phyloP scores from a whole-genome alignment of 2,329 filamentous ascomycete species.

The Colletotrichum falcatum region DNA sequence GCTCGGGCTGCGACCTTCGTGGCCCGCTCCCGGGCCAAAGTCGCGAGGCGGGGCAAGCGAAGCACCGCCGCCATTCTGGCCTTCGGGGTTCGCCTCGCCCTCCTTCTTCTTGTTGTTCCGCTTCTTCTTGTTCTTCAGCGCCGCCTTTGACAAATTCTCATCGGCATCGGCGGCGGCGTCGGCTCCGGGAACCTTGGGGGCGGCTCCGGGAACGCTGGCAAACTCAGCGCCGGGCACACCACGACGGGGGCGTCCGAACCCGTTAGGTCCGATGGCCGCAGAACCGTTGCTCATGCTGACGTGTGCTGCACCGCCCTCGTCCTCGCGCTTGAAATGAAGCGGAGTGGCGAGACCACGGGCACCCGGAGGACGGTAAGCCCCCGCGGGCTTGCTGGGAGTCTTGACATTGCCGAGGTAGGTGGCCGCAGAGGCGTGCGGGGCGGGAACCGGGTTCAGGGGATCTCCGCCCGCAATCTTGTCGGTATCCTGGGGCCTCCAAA shows the following conservation, averaged over 20 bases:
- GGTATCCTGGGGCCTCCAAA: slow-evolving; percentile 83
- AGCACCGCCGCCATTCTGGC: slow-evolving; percentile 59
- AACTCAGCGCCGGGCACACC: slow-evolving; percentile 89
- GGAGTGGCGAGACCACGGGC: slow-evolving; percentile 90
- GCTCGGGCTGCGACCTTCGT: slow-evolving; percentile 75
- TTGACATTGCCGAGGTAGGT: slow-evolving; percentile 88
- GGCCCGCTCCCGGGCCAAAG: slow-evolving; percentile 39
- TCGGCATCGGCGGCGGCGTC: slow-evolving; percentile 73
- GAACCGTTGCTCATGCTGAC: slow-evolving; percentile 82
- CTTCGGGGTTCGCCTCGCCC: slow-evolving; percentile 69
- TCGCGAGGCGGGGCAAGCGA: slow-evolving; percentile 61
- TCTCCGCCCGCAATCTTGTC: slow-evolving; percentile 72
- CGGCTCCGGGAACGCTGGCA: slow-evolving; percentile 74
- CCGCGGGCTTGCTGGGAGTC: slow-evolving; percentile 96
- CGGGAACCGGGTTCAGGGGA: slow-evolving; percentile 79
- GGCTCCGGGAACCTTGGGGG: slow-evolving; percentile 72
- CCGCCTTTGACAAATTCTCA: slow-evolving; percentile 83
- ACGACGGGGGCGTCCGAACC: slow-evolving; percentile 82
- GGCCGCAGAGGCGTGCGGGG: slow-evolving; percentile 84
- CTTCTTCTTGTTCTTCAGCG: slow-evolving; percentile 99
- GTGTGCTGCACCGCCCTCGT: slow-evolving; percentile 93
- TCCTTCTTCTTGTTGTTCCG: slow-evolving; percentile 93
- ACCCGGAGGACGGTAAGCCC: slow-evolving; percentile 94
- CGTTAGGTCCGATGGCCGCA: slow-evolving; percentile 77
- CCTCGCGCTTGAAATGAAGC: slow-evolving; percentile 95